phyloP scores from a whole-genome alignment of 163 green algal genomes.

The Prototheca stagnorum region DNA sequence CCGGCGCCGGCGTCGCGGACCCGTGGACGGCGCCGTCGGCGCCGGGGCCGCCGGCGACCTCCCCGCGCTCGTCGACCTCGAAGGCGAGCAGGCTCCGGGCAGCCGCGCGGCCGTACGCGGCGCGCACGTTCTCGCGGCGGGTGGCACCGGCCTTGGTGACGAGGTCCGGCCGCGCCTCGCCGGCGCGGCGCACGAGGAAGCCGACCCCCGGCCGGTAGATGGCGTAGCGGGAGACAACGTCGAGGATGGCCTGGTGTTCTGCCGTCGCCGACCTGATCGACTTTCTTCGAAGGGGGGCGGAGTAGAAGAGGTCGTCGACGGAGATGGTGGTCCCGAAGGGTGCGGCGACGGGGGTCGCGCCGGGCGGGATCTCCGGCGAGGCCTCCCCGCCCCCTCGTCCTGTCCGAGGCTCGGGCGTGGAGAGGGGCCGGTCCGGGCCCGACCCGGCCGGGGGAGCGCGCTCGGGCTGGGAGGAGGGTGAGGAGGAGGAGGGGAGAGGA shows the following conservation, averaged over 20 bases:
- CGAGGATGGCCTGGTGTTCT: slow-evolving; percentile 70
- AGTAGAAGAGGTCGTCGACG: slow-evolving; percentile 96
- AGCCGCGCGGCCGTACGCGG: slow-evolving; percentile 56
- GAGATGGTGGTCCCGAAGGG: slow-evolving; percentile 79
- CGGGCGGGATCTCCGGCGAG: no score
- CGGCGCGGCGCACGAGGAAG: slow-evolving; percentile 54
- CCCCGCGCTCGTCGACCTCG: not conserved
- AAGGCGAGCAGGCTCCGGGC: slow-evolving; percentile 51
- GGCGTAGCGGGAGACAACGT: slow-evolving; percentile 66
- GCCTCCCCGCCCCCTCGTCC: no score
- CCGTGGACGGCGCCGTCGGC: no score
- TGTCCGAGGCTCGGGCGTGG: no score
- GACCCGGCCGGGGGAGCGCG: no score
- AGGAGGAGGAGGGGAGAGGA: no score
- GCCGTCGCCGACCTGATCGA: slow-evolving; percentile 36
- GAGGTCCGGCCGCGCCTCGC: slow-evolving; percentile 50
- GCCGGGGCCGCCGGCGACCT: not conserved
- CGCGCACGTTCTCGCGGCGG: slow-evolving; percentile 46
- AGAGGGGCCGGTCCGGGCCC: no score
- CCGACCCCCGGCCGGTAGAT: slow-evolving; percentile 41
- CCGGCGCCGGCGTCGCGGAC: not conserved
- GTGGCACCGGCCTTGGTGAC: slow-evolving; percentile 23
- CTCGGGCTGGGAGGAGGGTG: no score
- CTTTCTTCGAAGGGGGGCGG: slow-evolving; percentile 62
- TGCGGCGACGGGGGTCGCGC: no score